A percentile compares a stretch with the other conserved stretches of the same genome.
phyloP scores from a whole-genome alignment of 2,329 filamentous ascomycete species.

The Aspergillus fumigatus region DNA sequence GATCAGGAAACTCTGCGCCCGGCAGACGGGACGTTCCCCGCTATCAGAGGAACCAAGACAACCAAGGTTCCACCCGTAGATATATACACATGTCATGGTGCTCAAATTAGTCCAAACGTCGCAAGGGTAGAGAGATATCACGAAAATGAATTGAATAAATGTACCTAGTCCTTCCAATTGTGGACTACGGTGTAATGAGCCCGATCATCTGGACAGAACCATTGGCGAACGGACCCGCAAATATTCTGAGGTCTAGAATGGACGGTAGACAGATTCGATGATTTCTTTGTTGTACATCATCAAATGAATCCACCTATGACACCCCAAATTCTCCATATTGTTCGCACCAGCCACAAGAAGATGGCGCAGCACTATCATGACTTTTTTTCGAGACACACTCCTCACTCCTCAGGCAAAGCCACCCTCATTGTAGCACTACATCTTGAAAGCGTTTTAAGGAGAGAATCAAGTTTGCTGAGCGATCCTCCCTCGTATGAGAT shows the following conservation, averaged over 20 bases:
- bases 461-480: not conserved
- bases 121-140: too few relatives aligned
- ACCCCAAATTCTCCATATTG: not conserved
- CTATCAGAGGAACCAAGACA: not conserved
- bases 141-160: not conserved
- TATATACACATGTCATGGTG: not conserved
- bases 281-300: not conserved
- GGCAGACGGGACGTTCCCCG: too few relatives aligned
- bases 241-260: not conserved
- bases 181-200: not conserved
- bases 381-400: not conserved
- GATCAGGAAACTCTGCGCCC: not conserved
- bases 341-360: not conserved
- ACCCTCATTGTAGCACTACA: not conserved
- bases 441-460: not conserved
- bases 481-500: not conserved
- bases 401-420: not conserved
- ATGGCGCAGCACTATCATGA: not conserved
- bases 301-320: not conserved
- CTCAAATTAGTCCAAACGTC: too few relatives aligned
- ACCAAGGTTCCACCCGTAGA: not conserved
- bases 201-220: not conserved
- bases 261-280: not conserved
- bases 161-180: not conserved
- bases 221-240: not conserved